These are phyloP conservation scores for Chamaecrista fasciculata DNA, from an alignment of 306 rosid species.

Conservation along the genomic window DNA sequence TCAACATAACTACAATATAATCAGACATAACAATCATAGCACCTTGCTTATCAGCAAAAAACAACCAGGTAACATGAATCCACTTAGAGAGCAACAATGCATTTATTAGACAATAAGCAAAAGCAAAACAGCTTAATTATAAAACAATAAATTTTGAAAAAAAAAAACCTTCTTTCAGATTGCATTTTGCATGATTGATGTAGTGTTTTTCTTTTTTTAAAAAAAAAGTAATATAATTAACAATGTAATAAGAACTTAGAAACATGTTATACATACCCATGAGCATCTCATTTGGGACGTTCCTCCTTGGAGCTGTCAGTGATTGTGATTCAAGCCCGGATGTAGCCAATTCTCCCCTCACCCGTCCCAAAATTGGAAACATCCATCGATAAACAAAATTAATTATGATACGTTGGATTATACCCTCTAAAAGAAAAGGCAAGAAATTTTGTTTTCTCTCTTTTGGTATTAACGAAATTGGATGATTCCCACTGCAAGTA, in stretches of 20 bases:
- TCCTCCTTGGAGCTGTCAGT: not conserved
- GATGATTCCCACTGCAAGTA: slow-evolving; percentile 1
- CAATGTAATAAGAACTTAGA: slow-evolving; percentile 5
- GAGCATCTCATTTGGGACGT: not conserved
- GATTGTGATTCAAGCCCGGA: not conserved
- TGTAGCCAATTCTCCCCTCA: not conserved
- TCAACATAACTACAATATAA: not conserved
- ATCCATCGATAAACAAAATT: not conserved
- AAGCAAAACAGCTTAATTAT: slow-evolving; percentile 16
- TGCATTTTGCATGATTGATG: slow-evolving; percentile 26
- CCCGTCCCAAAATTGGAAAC: slow-evolving; percentile 4
- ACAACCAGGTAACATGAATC: not conserved
- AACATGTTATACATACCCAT: not conserved
- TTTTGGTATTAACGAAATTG: too few relatives aligned
- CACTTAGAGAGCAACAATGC: slow-evolving; percentile 15
- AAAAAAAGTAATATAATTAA: slow-evolving; percentile 13
- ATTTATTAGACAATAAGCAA: not conserved
- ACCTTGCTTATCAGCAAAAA: slow-evolving; percentile 1
- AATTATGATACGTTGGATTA: slow-evolving; percentile 11
- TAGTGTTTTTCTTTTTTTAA: not conserved
- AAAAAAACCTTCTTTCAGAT: slow-evolving; percentile 13
- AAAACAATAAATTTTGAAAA: slow-evolving; percentile 13
- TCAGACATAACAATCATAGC: slow-evolving; percentile 2
- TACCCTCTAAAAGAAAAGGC: not conserved
- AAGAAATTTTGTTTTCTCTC: too few relatives aligned